Evolutionary conservation across 495 filamentous ascomycete genomes (phyloP).

Genomic region (Lasiosphaeriaceae sp.): DNA sequence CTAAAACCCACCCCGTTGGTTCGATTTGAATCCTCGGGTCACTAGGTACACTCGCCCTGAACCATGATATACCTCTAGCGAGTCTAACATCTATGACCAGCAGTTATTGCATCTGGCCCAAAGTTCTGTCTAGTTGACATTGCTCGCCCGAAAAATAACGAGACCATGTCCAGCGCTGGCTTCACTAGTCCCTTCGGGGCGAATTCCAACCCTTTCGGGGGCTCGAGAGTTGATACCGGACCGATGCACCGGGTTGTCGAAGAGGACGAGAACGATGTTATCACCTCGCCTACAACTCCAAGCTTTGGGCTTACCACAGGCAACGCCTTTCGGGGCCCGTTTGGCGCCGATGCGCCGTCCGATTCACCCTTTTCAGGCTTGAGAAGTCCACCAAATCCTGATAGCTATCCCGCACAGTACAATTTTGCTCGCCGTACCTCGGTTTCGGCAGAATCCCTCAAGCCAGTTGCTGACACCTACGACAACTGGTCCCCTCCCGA

Average conservation of each 20-base stretch:
- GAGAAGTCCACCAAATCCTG: slow-evolving; percentile 44
- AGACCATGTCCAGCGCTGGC: slow-evolving; percentile 44
- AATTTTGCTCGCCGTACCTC: slow-evolving; percentile 90
- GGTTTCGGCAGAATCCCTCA: slow-evolving; percentile 93
- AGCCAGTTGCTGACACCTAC: slow-evolving; percentile 73
- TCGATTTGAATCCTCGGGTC: background rate
- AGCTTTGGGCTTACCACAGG: slow-evolving; percentile 35
- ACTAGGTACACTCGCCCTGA: background rate
- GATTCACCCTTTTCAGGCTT: slow-evolving; percentile 38
- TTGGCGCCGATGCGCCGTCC: slow-evolving; percentile 44
- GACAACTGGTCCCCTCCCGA: slow-evolving; percentile 89
- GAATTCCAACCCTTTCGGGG: slow-evolving; percentile 51
- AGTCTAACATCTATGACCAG: background rate
- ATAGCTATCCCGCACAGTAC: slow-evolving; percentile 88
- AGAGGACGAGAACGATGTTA: slow-evolving; percentile 56
- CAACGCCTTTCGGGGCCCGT: slow-evolving; percentile 37
- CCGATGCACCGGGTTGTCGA: slow-evolving; percentile 51
- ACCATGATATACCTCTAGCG: background rate
- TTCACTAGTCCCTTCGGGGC: slow-evolving; percentile 54
- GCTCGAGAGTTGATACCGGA: slow-evolving; percentile 31
- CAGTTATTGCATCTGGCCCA: background rate
- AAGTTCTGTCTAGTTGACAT: background rate
- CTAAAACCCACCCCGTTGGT: slow-evolving; percentile 4
- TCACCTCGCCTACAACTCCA: slow-evolving; percentile 54
- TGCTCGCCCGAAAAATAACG: background rate